Evolutionary conservation across 2,329 filamentous ascomycete genomes (phyloP), one percentile per base, ranked within the genome.

Genomic region (Sporothrix protearum): DNA sequence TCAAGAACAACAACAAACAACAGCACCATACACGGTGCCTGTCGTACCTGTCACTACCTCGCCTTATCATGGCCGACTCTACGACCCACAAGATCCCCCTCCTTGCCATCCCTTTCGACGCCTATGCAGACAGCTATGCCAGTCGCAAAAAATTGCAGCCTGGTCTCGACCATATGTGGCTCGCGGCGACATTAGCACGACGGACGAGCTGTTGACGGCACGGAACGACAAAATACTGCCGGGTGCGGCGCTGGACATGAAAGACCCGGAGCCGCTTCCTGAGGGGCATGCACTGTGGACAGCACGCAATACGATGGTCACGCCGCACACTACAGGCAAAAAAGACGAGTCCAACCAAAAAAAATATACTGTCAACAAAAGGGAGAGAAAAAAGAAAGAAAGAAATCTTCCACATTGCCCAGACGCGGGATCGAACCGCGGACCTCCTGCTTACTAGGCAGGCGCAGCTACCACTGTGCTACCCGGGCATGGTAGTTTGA

Each of bases 191-290:
- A 80, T 86, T 16, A 76, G 86, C 28, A 75, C 83, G 63, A 84
- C 83, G 1, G 80, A 85, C 1, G 90, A 87, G 1, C 77, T 94
- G 64, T 84, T 93, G 22, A 81, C 82, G 1, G 89, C 91, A 0
- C 80, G 94, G 16, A 80, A 85, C 53, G 74, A 73, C 1, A 82
- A 78, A 5, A 68, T 77, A 19, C 81, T 84, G 57, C 76, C 82
- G 3, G 92, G 92, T 33, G 92, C 92, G 0, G 91, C 91, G 1
- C 80, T 95, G 47, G 92, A 94, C 78, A 92, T 94, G 0, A 91
- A 91, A 1, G 91, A 94, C 73, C 92, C 92, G 0, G 92, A 95
- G 78, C 92, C 92, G 0, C 78, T 95, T 74, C 91, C 91, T 0
- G 79, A 83, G 2, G 87, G 90, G 4, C 88, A 92, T 76, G 85